phyloP scores from a whole-genome alignment of 768 basidiomycete species.

The Strobilomyces confusus region DNA sequence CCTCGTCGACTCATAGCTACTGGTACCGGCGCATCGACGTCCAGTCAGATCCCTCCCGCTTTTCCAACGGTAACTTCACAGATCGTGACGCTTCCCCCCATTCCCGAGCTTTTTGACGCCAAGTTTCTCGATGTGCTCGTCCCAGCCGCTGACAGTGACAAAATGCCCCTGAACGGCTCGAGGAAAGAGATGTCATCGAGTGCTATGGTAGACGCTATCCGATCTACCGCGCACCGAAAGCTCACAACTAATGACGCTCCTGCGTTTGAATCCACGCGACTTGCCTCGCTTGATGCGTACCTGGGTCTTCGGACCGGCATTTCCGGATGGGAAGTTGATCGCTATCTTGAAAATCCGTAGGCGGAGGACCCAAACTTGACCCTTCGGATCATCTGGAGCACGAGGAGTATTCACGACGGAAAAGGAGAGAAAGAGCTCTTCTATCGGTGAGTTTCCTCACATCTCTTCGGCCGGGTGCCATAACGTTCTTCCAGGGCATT shows the following conservation, averaged over 20 bases:
- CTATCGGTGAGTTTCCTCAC: conserved; percentile 40
- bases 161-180: too few relatives aligned
- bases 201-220: conserved; percentile 55
- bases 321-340: conserved; percentile 31
- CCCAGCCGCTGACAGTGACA: too few relatives aligned
- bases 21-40: too few relatives aligned
- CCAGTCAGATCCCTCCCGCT: too few relatives aligned
- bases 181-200: too few relatives aligned
- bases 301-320: conserved; percentile 38
- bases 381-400: conserved; percentile 62
- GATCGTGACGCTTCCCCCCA: too few relatives aligned
- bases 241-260: conserved; percentile 51
- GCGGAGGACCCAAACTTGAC: conserved; percentile 52
- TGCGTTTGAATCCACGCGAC: conserved; percentile 48
- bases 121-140: too few relatives aligned
- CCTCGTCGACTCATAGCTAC: too few relatives aligned
- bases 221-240: conserved; percentile 38
- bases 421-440: conserved; percentile 58
- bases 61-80: too few relatives aligned
- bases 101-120: too few relatives aligned
- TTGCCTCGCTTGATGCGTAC: conserved; percentile 56
- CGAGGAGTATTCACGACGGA: conserved; percentile 68
- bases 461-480: too few relatives aligned
- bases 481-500: too few relatives aligned
- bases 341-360: conserved; percentile 50